These are phyloP conservation scores for Chrysoporthe cubensis DNA, from an alignment of 2,329 filamentous ascomycete genomes.

Conservation along the genomic window DNA sequence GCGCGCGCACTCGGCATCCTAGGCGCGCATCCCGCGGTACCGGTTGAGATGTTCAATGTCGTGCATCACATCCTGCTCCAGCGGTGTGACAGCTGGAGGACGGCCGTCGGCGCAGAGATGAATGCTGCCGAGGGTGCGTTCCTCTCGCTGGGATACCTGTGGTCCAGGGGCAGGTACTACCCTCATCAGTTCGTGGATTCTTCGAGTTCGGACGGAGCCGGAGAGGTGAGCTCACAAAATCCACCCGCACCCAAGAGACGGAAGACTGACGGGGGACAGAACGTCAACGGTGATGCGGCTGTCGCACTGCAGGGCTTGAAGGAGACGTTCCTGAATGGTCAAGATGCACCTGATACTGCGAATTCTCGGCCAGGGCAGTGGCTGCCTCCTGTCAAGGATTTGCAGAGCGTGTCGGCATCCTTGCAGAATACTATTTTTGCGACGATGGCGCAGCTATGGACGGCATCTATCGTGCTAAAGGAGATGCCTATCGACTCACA, in stretches of 20 bases:
- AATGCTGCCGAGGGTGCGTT: conserved; percentile 53
- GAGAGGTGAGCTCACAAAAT: conserved; percentile 6
- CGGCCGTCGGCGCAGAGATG: conserved; percentile 47
- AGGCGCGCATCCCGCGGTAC: conserved; percentile 61
- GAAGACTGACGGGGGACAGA: conserved; percentile 21
- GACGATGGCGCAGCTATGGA: conserved; percentile 51
- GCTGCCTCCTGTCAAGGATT: conserved; percentile 21
- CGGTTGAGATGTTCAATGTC: conserved; percentile 16
- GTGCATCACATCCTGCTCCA: conserved; percentile 46
- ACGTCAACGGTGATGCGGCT: background rate
- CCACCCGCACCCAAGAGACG: conserved; percentile 12
- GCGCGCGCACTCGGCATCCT: conserved; percentile 78
- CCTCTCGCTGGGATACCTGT: conserved; percentile 48
- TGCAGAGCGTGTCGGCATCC: conserved; percentile 6
- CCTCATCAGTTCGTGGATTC: conserved; percentile 10
- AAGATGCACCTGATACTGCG: background rate
- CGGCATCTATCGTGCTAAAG: conserved; percentile 42
- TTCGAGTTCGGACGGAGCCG: too few relatives aligned
- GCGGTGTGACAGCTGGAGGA: conserved; percentile 62
- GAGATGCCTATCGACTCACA: conserved; percentile 47
- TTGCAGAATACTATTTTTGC: conserved; percentile 49
- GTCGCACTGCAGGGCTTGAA: background rate
- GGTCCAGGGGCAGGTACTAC: conserved; percentile 52
- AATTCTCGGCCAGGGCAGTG: conserved; percentile 5
- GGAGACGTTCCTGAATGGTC: conserved; percentile 13